These are phyloP conservation scores for Neocallimastix lanati DNA, from an alignment of 192 early-diverging fungal genomes.

Conservation along the genomic window DNA sequence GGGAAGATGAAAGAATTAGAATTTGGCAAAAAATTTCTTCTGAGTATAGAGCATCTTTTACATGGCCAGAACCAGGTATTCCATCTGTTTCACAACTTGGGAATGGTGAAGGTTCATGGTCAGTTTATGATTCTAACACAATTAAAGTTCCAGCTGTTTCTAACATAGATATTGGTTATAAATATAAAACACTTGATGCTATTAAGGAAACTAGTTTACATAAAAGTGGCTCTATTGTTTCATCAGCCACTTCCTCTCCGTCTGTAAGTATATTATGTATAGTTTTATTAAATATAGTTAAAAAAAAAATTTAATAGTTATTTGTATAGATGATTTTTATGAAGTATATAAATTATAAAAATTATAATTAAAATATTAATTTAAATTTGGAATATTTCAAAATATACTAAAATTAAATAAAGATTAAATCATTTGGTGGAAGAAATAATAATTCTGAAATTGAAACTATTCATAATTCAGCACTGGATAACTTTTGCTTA, in stretches of 20 bases:
- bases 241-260: not conserved
- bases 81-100: not conserved
- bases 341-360: no score
- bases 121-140: not conserved
- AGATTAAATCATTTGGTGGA: not conserved
- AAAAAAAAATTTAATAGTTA: no score
- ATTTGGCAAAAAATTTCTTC: slow-evolving; percentile 36
- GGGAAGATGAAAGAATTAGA: slow-evolving; percentile 39
- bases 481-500: slow-evolving; percentile 57
- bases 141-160: slow-evolving; percentile 11
- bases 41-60: slow-evolving; percentile 37
- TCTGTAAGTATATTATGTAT: not conserved
- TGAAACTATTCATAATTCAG: slow-evolving; percentile 42
- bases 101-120: not conserved
- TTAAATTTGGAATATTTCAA: no score
- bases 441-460: slow-evolving; percentile 18
- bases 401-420: no score
- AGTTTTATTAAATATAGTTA: no score
- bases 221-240: not conserved
- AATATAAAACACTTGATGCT: slow-evolving; percentile 35
- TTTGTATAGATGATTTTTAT: no score
- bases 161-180: slow-evolving; percentile 21
- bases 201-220: slow-evolving; percentile 9
- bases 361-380: no score
- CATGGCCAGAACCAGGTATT: slow-evolving; percentile 46